Evolutionary conservation across 2,329 filamentous ascomycete species (phyloP).

Genomic region (Hypocreales sp.): DNA sequence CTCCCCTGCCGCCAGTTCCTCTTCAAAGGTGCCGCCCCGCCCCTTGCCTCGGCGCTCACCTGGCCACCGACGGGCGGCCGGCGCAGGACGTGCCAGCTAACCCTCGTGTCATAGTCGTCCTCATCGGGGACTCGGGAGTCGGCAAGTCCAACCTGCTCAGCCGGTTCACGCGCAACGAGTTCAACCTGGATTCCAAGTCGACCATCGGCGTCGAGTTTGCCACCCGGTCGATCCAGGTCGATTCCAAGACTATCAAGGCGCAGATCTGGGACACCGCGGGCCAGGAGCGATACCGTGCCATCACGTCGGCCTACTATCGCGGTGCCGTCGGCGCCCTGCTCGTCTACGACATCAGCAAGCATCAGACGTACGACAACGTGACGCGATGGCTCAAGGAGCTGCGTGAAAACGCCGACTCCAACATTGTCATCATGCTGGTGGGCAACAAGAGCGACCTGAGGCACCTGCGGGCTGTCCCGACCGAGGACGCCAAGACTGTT

Average conservation of each 20-base stretch:
- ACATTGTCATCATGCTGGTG: constrained; percentile 99
- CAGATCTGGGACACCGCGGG: constrained; percentile 99
- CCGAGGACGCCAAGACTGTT: constrained; percentile 95
- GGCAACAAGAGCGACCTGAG: constrained; percentile 99
- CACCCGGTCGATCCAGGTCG: constrained; percentile 95
- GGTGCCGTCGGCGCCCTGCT: constrained; percentile 93
- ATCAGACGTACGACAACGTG: constrained; percentile 98
- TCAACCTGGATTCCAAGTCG: constrained; percentile 99
- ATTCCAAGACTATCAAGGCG: constrained; percentile 99
- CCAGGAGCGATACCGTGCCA: constrained; percentile 97
- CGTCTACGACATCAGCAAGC: constrained; percentile 99
- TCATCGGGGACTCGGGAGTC: constrained; percentile 98
- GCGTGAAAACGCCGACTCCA: constrained; percentile 92
- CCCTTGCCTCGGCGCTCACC: constrained; percentile 7
- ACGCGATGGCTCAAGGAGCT: constrained; percentile 98
- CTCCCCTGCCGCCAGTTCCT: constrained; percentile 74
- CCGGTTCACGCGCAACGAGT: constrained; percentile 98
- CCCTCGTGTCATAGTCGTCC: constrained; percentile 51
- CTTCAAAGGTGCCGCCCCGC: constrained; percentile 69
- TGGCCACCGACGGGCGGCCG: constrained; percentile 4
- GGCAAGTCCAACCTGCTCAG: constrained; percentile 99
- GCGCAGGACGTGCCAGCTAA: constrained; percentile 17
- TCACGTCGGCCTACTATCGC: constrained; percentile 97
- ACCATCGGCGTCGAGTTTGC: constrained; percentile 99
- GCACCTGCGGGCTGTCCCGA: constrained; percentile 90